phyloP scores from a whole-genome alignment of 179 eudicot genomes.

The Gypsophila paniculata region DNA sequence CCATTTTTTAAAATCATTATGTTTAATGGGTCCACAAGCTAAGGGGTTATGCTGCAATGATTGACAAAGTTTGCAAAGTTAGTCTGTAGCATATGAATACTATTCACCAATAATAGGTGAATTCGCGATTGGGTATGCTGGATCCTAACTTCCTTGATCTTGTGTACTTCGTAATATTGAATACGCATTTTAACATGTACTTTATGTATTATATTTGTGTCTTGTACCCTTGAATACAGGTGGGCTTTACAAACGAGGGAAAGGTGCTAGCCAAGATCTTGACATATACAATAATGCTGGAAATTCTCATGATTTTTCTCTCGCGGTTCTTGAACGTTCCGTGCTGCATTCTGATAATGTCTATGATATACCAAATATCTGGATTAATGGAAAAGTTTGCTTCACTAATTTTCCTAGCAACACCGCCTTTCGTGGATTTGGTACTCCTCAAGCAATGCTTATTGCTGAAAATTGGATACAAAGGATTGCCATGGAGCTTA shows the following conservation, averaged over 20 bases:
- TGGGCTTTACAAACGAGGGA: conserved; percentile 83
- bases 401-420: conserved; percentile 92
- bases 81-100: no score
- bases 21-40: no score
- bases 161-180: no score
- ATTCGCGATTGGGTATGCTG: no score
- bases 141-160: no score
- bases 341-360: conserved; percentile 98
- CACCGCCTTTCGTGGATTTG: conserved; percentile 96
- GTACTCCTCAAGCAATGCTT: conserved; percentile 99
- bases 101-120: no score
- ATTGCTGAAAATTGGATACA: conserved; percentile 95
- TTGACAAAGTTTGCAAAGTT: no score
- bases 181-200: no score
- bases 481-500: conserved; percentile 80
- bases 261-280: conserved; percentile 89
- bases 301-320: conserved; percentile 87
- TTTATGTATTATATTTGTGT: no score
- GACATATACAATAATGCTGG: conserved; percentile 89
- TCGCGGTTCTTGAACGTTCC: conserved; percentile 85
- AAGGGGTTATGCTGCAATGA: no score
- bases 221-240: conserved; percentile 43
- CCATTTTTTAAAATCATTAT: no score
- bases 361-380: conserved; percentile 80
- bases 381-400: conserved; percentile 77